Conservation (phyloP, 345 rosid genomes). For the Linum trigynum region DNA sequence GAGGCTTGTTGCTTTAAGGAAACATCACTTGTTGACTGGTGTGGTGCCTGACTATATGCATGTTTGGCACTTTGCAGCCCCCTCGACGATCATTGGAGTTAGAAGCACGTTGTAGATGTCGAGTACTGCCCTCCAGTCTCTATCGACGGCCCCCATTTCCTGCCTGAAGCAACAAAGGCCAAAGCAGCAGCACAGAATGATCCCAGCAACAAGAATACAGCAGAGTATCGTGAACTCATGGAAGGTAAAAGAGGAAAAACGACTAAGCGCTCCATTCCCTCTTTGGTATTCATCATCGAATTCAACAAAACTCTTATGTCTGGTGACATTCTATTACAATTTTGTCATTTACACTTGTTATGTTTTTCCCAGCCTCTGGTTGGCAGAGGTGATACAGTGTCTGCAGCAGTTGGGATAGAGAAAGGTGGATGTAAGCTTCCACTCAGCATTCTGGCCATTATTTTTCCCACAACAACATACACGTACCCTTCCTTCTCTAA, state of each 20-base stretch:
- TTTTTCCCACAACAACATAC: slow-evolving; percentile 89
- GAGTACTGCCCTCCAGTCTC: slow-evolving; percentile 79
- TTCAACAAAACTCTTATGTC: too few relatives aligned
- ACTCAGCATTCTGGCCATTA: slow-evolving; percentile 86
- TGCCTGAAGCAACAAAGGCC: slow-evolving; percentile 80
- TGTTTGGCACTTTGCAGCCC: slow-evolving; percentile 36
- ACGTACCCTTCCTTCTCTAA: slow-evolving; percentile 32
- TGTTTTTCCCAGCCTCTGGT: background rate
- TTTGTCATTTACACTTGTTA: background rate
- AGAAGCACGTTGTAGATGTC: slow-evolving; percentile 88
- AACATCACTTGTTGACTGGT: background rate
- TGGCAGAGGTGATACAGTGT: slow-evolving; percentile 84
- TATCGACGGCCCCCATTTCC: slow-evolving; percentile 75
- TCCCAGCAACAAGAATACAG: slow-evolving; percentile 49
- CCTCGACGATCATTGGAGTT: slow-evolving; percentile 79
- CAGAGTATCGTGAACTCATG: slow-evolving; percentile 69
- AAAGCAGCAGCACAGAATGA: slow-evolving; percentile 80
- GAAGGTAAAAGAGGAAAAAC: slow-evolving; percentile 47
- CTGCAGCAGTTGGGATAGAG: slow-evolving; percentile 86
- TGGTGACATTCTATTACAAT: background rate
- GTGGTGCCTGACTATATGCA: background rate
- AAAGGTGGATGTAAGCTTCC: slow-evolving; percentile 95
- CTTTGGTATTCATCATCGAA: too few relatives aligned
- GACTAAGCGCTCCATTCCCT: background rate
- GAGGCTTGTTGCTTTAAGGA: slow-evolving; percentile 13